These are phyloP conservation scores for Penicillium atrosanguineum DNA, from an alignment of 495 filamentous ascomycete species.

Conservation along the genomic window DNA sequence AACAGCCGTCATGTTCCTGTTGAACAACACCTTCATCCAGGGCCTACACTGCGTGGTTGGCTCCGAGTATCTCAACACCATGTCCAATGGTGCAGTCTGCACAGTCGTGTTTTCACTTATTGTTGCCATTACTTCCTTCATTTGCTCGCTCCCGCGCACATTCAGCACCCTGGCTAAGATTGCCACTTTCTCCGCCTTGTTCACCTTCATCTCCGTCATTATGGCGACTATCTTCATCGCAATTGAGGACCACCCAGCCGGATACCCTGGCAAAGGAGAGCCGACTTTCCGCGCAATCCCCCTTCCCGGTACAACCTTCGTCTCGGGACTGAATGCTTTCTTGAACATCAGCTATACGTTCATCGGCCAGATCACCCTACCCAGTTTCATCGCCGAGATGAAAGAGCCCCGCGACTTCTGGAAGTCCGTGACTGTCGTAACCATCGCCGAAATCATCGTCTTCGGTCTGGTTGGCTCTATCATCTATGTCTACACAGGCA, in stretches of 20 bases:
- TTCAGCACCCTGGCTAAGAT: conserved; percentile 74
- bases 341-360: conserved; percentile 91
- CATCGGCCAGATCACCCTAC: conserved; percentile 88
- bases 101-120: conserved; percentile 74
- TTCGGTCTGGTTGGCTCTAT: conserved; percentile 74
- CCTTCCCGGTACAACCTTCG: conserved; percentile 69
- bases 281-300: conserved; percentile 66
- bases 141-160: conserved; percentile 78
- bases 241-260: conserved; percentile 64
- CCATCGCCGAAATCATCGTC: conserved; percentile 77
- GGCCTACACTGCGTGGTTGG: conserved; percentile 77
- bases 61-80: conserved; percentile 82
- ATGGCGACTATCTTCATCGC: conserved; percentile 76
- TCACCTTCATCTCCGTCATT: conserved; percentile 83
- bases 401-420: conserved; percentile 81
- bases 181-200: conserved; percentile 71
- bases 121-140: conserved; percentile 64
- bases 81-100: conserved; percentile 61
- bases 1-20: conserved; percentile 82
- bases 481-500: conserved; percentile 79
- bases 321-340: conserved; percentile 76
- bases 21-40: conserved; percentile 91
- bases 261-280: conserved; percentile 54
- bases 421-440: conserved; percentile 84
- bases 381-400: conserved; percentile 92